These are phyloP conservation scores for Metarhizium album DNA, from an alignment of 2,329 filamentous ascomycete species.

Conservation along the genomic window DNA sequence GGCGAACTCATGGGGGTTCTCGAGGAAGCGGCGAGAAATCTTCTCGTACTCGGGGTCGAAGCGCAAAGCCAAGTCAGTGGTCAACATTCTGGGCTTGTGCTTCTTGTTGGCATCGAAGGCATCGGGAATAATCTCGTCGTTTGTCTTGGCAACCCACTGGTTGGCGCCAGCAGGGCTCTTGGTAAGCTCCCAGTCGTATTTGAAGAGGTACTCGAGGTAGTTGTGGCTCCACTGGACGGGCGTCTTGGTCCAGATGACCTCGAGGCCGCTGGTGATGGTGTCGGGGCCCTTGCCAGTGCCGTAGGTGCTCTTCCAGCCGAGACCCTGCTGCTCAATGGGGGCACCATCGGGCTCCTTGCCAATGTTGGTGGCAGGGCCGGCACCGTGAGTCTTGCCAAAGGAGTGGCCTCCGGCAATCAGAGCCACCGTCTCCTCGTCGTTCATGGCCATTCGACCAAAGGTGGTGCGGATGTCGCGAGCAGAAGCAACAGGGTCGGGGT, in stretches of 20 bases:
- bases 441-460: constrained; percentile 73
- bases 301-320: constrained; percentile 61
- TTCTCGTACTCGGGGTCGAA: constrained; percentile 64
- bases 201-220: constrained; percentile 67
- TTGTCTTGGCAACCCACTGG: constrained; percentile 66
- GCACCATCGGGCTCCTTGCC: constrained; percentile 58
- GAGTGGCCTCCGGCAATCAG: constrained; percentile 69
- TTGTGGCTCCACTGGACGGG: constrained; percentile 67
- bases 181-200: constrained; percentile 65
- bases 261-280: constrained; percentile 65
- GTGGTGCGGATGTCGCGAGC: constrained; percentile 64
- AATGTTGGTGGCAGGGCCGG: constrained; percentile 51
- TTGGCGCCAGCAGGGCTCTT: constrained; percentile 67
- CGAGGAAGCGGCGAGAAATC: constrained; percentile 60
- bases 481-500: constrained; percentile 57
- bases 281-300: constrained; percentile 58
- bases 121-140: constrained; percentile 57
- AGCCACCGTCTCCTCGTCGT: constrained; percentile 71
- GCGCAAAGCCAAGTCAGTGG: constrained; percentile 62
- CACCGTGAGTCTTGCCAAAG: constrained; percentile 75
- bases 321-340: constrained; percentile 52
- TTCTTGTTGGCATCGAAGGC: constrained; percentile 60
- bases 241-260: constrained; percentile 70
- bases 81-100: constrained; percentile 67
- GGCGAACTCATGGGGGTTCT: constrained; percentile 56